These are phyloP conservation scores for Nemophila menziesii DNA, from an alignment of 257 asterid genomes.

Conservation along the genomic window DNA sequence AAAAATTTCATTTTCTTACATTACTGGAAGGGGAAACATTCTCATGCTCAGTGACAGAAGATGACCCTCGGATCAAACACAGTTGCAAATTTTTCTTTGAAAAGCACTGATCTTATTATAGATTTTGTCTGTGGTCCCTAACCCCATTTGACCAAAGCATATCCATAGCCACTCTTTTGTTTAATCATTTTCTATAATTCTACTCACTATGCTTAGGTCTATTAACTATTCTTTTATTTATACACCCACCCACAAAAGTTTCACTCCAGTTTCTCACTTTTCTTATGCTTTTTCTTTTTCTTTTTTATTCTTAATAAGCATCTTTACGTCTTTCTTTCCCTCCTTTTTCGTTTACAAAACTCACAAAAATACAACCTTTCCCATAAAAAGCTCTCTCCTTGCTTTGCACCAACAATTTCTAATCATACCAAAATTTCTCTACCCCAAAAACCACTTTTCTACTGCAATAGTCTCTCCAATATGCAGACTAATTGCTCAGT, in stretches of 20 bases:
- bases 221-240: not conserved
- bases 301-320: too few species aligned
- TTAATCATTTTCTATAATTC: not conserved
- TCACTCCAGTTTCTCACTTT: conserved; percentile 9
- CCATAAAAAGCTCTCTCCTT: conserved; percentile 39
- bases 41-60: conserved; percentile 27
- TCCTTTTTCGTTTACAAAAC: conserved; percentile 41
- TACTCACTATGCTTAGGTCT: not conserved
- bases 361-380: conserved; percentile 32
- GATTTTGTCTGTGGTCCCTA: conserved; percentile 22
- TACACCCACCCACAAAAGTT: not conserved
- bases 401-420: conserved; percentile 31
- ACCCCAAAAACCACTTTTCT: not conserved
- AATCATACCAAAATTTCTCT: conserved; percentile 53
- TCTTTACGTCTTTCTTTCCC: conserved; percentile 50
- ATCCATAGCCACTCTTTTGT: conserved; percentile 1
- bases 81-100: not conserved
- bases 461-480: conserved; percentile 6
- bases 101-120: conserved; percentile 15
- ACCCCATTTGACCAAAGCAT: conserved; percentile 21
- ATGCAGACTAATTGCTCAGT: conserved; percentile 31
- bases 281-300: conserved; percentile 12
- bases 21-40: conserved; percentile 15
- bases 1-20: not conserved
- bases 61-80: conserved; percentile 20